These are phyloP conservation scores for Monosporascus sp. DNA, from an alignment of 2,329 filamentous ascomycete genomes.

Conservation along the genomic window DNA sequence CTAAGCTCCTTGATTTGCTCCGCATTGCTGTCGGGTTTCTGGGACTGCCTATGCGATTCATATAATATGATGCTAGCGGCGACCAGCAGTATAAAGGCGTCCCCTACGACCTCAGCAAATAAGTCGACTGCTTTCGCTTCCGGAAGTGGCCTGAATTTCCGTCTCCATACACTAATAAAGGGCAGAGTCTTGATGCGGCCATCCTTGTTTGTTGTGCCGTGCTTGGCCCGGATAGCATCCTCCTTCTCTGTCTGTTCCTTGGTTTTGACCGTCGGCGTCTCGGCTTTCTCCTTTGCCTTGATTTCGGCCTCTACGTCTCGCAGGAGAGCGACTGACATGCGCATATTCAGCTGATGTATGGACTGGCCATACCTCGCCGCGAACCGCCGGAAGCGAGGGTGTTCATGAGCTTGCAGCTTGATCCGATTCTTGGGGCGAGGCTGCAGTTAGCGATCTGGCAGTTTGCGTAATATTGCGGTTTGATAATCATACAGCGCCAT, in stretches of 20 bases:
- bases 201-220: constrained; percentile 32
- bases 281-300: constrained; percentile 56
- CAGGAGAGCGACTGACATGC: constrained; percentile 54
- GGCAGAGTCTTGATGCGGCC: constrained; percentile 19
- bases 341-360: constrained; percentile 65
- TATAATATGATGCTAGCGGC: constrained; percentile 54
- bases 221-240: constrained; percentile 40
- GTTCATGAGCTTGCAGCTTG: constrained; percentile 61
- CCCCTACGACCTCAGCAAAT: constrained; percentile 62
- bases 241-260: constrained; percentile 56
- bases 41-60: constrained; percentile 55
- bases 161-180: constrained; percentile 53
- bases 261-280: constrained; percentile 61
- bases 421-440: constrained; percentile 51
- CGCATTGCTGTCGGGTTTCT: constrained; percentile 55
- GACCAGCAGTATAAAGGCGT: constrained; percentile 58
- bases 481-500: constrained; percentile 54
- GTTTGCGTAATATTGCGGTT: neutral
- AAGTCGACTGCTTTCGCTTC: constrained; percentile 62
- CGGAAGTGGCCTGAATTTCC: constrained; percentile 59
- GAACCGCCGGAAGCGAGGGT: constrained; percentile 54
- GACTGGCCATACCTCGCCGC: constrained; percentile 58
- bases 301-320: constrained; percentile 54
- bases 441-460: neutral
- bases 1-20: constrained; percentile 49